Evolutionary conservation across 495 filamentous ascomycete species (phyloP).

Genomic region (Venustampulla echinocandica): DNA sequence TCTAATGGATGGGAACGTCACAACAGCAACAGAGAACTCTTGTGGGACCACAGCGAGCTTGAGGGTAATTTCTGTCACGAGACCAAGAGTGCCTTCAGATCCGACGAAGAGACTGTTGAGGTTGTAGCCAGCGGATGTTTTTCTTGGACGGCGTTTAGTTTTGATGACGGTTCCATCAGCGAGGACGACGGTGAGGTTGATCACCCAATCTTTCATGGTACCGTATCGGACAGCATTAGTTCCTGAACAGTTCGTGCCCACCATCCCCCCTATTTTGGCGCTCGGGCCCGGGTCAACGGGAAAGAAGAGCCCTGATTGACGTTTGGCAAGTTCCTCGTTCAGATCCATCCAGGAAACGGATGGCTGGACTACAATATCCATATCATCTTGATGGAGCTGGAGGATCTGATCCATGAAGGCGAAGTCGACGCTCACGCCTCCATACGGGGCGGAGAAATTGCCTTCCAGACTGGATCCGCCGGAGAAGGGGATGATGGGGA

Average conservation of each 20-base stretch:
- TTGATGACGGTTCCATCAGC: slow-evolving; percentile 74
- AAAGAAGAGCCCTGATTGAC: slow-evolving; percentile 69
- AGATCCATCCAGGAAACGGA: slow-evolving; percentile 86
- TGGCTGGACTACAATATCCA: slow-evolving; percentile 89
- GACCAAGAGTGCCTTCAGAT: slow-evolving; percentile 67
- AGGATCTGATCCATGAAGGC: slow-evolving; percentile 76
- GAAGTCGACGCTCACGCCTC: slow-evolving; percentile 86
- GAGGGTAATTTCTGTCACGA: slow-evolving; percentile 68
- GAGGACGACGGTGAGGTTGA: slow-evolving; percentile 71
- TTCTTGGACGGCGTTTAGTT: slow-evolving; percentile 62
- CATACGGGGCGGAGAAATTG: slow-evolving; percentile 78
- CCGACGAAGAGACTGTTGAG: slow-evolving; percentile 70
- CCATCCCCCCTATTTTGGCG: slow-evolving; percentile 64
- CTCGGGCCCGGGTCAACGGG: slow-evolving; percentile 48
- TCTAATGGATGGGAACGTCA: slow-evolving; percentile 63
- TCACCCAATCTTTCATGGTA: slow-evolving; percentile 83
- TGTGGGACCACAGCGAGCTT: slow-evolving; percentile 68
- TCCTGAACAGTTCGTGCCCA: slow-evolving; percentile 71
- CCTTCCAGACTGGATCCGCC: slow-evolving; percentile 75
- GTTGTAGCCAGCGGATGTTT: slow-evolving; percentile 76
- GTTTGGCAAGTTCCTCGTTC: slow-evolving; percentile 64
- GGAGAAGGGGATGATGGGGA: slow-evolving; percentile 84
- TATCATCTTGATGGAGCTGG: slow-evolving; percentile 71
- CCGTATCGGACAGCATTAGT: slow-evolving; percentile 78
- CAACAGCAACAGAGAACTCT: slow-evolving; percentile 65